Evolutionary conservation across 2,329 filamentous ascomycete species (phyloP).

Genomic region (Leptographium flavum): DNA sequence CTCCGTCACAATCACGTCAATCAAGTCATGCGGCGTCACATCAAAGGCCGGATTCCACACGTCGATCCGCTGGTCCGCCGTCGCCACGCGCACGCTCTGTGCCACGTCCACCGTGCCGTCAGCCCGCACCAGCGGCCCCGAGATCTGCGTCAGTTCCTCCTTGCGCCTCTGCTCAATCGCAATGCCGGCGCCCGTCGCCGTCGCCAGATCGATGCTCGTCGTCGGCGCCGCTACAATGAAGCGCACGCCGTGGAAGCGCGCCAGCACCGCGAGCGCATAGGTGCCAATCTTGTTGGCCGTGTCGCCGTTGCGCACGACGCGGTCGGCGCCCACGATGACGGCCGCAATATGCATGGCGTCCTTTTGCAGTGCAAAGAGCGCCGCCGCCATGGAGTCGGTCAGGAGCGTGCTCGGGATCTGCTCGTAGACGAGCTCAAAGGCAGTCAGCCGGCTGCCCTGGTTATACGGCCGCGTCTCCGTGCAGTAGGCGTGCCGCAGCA

Average conservation of each 20-base stretch:
- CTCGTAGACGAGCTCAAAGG: constrained; percentile 93
- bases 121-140: constrained; percentile 54
- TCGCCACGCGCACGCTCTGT: constrained; percentile 58
- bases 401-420: constrained; percentile 81
- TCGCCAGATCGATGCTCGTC: constrained; percentile 82
- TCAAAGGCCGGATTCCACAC: constrained; percentile 98
- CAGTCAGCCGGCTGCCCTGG: constrained; percentile 86
- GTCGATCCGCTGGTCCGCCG: constrained; percentile 60
- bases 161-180: constrained; percentile 77
- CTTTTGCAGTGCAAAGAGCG: constrained; percentile 55
- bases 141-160: constrained; percentile 73
- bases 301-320: constrained; percentile 91
- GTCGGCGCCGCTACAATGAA: constrained; percentile 92
- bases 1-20: constrained; percentile 91
- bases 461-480: constrained; percentile 97
- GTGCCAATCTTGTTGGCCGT: constrained; percentile 98
- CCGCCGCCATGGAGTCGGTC: constrained; percentile 92
- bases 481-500: constrained; percentile 77
- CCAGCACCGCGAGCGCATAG: constrained; percentile 82
- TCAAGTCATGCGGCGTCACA: constrained; percentile 75
- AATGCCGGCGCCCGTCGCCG: constrained; percentile 63
- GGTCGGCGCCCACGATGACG: constrained; percentile 87
- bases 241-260: constrained; percentile 74
- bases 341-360: constrained; percentile 57
- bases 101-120: constrained; percentile 49